Conservation (phyloP, 164 flowering plant genomes). For the Aristolochia californica region DNA sequence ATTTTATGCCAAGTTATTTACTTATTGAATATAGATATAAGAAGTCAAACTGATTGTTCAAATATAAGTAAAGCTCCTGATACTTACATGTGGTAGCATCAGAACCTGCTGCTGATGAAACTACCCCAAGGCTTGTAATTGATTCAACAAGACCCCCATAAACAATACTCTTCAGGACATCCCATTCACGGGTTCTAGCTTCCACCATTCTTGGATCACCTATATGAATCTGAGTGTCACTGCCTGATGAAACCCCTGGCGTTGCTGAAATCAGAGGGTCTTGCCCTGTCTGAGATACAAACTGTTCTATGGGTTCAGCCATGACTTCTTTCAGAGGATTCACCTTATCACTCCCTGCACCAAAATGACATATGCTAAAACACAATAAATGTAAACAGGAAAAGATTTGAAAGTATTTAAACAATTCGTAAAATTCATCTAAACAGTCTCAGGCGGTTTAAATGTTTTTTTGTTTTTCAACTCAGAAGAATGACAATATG, state of each 20-base stretch:
- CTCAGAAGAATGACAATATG: too few relatives aligned
- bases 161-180: slow-evolving; percentile 74
- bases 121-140: slow-evolving; percentile 68
- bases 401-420: too few relatives aligned
- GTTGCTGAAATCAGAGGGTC: slow-evolving; percentile 5
- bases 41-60: too few relatives aligned
- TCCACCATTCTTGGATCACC: slow-evolving; percentile 8
- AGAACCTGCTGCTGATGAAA: slow-evolving; percentile 83
- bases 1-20: too few relatives aligned
- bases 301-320: background rate
- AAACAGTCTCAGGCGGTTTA: too few relatives aligned
- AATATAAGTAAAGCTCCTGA: slow-evolving; percentile 1
- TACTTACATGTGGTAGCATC: slow-evolving; percentile 66
- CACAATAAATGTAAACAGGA: too few relatives aligned
- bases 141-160: slow-evolving; percentile 84
- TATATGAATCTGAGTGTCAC: slow-evolving; percentile 4
- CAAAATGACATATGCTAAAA: too few relatives aligned
- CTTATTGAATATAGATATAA: too few relatives aligned
- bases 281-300: slow-evolving; percentile 8
- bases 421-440: too few relatives aligned
- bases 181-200: slow-evolving; percentile 22
- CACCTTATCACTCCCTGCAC: too few relatives aligned
- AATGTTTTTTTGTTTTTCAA: too few relatives aligned
- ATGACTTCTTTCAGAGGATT: too few relatives aligned
- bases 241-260: slow-evolving; percentile 1